A percentile compares a stretch with the other conserved stretches of the same genome.
phyloP scores from a whole-genome alignment of 2,329 filamentous ascomycete species.

The Pseudopithomyces chartarum region DNA sequence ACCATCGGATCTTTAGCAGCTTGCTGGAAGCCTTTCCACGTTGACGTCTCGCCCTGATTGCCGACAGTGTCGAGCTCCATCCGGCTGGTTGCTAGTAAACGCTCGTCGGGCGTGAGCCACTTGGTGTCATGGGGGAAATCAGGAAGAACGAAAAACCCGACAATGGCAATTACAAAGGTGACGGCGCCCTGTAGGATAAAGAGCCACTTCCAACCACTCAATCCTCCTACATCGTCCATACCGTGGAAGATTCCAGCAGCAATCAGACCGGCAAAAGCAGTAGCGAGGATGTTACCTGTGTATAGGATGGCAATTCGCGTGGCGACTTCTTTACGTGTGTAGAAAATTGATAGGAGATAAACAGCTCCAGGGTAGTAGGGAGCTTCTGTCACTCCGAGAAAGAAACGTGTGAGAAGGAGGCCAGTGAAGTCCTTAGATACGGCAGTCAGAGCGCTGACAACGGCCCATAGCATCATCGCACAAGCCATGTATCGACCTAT shows the following conservation, averaged over 20 bases:
- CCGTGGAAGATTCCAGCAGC: constrained; percentile 43
- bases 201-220: constrained; percentile 34
- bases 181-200: constrained; percentile 38
- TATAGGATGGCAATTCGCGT: constrained; percentile 57
- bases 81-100: constrained; percentile 40
- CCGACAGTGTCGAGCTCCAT: constrained; percentile 56
- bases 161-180: constrained; percentile 39
- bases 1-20: constrained; percentile 56
- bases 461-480: constrained; percentile 48
- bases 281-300: constrained; percentile 50
- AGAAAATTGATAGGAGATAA: constrained; percentile 44
- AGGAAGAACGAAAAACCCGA: constrained; percentile 50
- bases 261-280: constrained; percentile 50
- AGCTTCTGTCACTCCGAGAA: constrained; percentile 50
- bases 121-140: constrained; percentile 45
- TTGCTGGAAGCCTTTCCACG: constrained; percentile 56
- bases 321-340: constrained; percentile 45
- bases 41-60: constrained; percentile 50
- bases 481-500: constrained; percentile 27
- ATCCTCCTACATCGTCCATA: constrained; percentile 25
- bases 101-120: constrained; percentile 54
- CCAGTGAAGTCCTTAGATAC: constrained; percentile 50
- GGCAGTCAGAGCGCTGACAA: constrained; percentile 50
- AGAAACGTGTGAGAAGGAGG: constrained; percentile 51
- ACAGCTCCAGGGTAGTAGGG: constrained; percentile 45